Evolutionary conservation across 2,329 filamentous ascomycete species (phyloP).

Genomic region (Alternaria angustiovoidea): DNA sequence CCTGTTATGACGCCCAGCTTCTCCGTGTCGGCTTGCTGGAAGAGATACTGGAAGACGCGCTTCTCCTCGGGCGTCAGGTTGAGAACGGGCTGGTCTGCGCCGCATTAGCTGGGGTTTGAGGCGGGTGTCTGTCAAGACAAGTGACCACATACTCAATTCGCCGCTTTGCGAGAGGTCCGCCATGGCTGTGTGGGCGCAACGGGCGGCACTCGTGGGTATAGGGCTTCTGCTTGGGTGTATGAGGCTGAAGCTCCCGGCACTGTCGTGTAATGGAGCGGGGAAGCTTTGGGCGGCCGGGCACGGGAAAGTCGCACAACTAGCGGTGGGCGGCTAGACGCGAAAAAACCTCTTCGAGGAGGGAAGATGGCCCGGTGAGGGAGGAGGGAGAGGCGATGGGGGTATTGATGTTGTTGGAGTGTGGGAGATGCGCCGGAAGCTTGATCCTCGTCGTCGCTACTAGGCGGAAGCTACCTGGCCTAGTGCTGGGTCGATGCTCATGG

Average conservation of each 20-base stretch:
- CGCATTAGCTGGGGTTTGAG: slow-evolving; percentile 26
- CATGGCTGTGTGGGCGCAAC: slow-evolving; percentile 41
- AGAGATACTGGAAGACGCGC: slow-evolving; percentile 89
- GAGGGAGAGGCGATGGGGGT: slow-evolving; percentile 12
- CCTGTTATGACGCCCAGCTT: slow-evolving; percentile 93
- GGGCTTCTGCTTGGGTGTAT: slow-evolving; percentile 32
- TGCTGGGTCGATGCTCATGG: slow-evolving; percentile 20
- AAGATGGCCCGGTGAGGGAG: slow-evolving; percentile 14
- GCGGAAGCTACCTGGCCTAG: slow-evolving; percentile 21
- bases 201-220: slow-evolving; percentile 29
- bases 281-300: slow-evolving; percentile 31
- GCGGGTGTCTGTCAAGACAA: neutral
- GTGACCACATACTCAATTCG: slow-evolving; percentile 45
- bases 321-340: slow-evolving; percentile 14
- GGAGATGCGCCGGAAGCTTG: slow-evolving; percentile 25
- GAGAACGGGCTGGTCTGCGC: slow-evolving; percentile 64
- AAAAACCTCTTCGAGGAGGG: slow-evolving; percentile 7
- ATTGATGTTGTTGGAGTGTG: slow-evolving; percentile 17
- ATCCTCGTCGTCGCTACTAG: slow-evolving; percentile 27
- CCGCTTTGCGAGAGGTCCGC: slow-evolving; percentile 45
- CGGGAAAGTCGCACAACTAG: slow-evolving; percentile 36
- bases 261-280: slow-evolving; percentile 42
- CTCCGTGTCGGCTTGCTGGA: slow-evolving; percentile 90
- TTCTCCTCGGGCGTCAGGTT: slow-evolving; percentile 94
- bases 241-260: slow-evolving; percentile 43